These are phyloP conservation scores for Pseudogymnoascus sp. DNA, from an alignment of 2,329 filamentous ascomycete genomes.

Conservation along the genomic window DNA sequence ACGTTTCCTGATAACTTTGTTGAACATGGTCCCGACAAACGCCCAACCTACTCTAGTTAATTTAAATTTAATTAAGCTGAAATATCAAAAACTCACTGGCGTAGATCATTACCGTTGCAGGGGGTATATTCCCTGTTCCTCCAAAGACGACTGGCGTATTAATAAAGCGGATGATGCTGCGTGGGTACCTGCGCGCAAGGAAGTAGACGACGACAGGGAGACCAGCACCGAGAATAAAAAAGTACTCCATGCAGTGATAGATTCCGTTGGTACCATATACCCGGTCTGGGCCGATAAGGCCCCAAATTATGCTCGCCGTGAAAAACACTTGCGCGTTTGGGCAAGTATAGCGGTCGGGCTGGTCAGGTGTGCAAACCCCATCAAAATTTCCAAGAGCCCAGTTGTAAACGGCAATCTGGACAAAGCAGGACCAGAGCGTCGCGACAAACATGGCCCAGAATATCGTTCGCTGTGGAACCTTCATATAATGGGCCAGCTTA, in stretches of 20 bases:
- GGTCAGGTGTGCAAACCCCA: constrained; percentile 48
- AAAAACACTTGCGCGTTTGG: constrained; percentile 47
- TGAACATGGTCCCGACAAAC: constrained; percentile 57
- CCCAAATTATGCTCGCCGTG: constrained; percentile 64
- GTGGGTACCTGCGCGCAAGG: constrained; percentile 48
- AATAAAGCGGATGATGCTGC: constrained; percentile 54
- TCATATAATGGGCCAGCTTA: constrained; percentile 46
- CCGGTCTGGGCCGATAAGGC: constrained; percentile 59
- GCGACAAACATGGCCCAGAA: constrained; percentile 58
- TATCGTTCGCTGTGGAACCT: constrained; percentile 54
- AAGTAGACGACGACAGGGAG: constrained; percentile 54
- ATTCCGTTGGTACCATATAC: constrained; percentile 57
- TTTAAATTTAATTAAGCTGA: too few species aligned
- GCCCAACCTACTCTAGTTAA: too few species aligned
- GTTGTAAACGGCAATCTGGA: constrained; percentile 58
- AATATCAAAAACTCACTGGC: too few species aligned
- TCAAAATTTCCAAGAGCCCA: constrained; percentile 52
- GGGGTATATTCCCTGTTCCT: constrained; percentile 53
- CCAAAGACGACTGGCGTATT: constrained; percentile 62
- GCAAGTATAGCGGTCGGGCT: constrained; percentile 48
- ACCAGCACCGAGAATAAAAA: constrained; percentile 59
- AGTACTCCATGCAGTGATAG: constrained; percentile 58
- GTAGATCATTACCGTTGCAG: constrained; percentile 63
- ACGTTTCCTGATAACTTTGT: constrained; percentile 55
- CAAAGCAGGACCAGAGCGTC: constrained; percentile 56